Evolutionary conservation across 1,139 yeast species (phyloP), one percentile per base, ranked within the genome.

Genomic region (Kodamaea alishanica): DNA sequence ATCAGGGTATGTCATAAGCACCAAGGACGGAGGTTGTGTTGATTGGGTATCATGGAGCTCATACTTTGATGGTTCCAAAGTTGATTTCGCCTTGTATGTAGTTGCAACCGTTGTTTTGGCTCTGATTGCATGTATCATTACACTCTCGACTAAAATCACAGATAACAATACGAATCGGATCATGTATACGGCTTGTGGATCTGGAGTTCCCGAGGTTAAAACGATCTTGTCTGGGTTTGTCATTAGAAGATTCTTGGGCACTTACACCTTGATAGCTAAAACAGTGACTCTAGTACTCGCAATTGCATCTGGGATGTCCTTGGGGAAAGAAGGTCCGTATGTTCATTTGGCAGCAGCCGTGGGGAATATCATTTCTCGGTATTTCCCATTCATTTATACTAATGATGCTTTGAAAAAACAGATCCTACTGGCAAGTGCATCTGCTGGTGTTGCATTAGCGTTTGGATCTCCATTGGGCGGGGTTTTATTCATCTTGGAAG

Each of bases 301-400:
- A 2, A 79, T 81, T 39, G 83, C 85, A 0, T 78, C 85, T 0
- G 87, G 87, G 0, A 63, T 81, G 64, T 65, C 80, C 10, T 63
- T 81, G 12, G 88, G 88, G 1, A 82, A 82, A 58, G 88, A 81
- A 49, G 88, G 85, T 2, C 88, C 88, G 0, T 80, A 77, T 54
- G 88, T 81, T 26, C 88, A 81, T 56, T 67, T 81, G 41, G 84
- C 88, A 0, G 74, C 85, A 1, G 77, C 83, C 48, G 80, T 79
- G 9, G 87, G 86, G 1, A 81, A 81, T 51, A 69, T 81, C 29
- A 55, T 74, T 6, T 66, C 81, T 32, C 64, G 85, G 33, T 52
- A 73, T 27, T 79, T 79, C 49, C 66, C 72, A 2, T 72, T 67
- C 48, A 75, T 75, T 41, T 58, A 70, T 41, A 56, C 63, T 8